phyloP scores from a whole-genome alignment of 129 eudicot species.

The Heracleum sosnowskyi region DNA sequence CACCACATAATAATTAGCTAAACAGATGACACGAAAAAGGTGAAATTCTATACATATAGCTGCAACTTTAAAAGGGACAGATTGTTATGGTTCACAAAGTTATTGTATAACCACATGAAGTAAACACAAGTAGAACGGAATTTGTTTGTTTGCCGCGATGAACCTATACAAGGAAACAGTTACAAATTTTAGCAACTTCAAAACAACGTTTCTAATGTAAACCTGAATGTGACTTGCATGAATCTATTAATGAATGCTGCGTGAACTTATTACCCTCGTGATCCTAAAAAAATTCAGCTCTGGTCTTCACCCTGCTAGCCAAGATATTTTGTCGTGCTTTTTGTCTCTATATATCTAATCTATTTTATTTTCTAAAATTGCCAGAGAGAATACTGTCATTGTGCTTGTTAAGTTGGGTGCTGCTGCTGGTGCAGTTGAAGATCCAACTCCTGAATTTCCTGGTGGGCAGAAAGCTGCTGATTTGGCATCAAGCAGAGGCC shows the following conservation, averaged over 20 bases:
- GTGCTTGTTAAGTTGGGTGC: slow-evolving; percentile 26
- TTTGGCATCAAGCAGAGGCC: slow-evolving; percentile 31
- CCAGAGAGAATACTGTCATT: slow-evolving; percentile 30
- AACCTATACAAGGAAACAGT: not conserved
- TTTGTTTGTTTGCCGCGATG: not conserved
- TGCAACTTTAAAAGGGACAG: not conserved
- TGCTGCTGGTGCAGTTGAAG: slow-evolving; percentile 27
- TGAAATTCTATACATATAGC: not conserved
- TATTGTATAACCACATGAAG: not conserved
- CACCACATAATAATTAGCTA: not conserved
- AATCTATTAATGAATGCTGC: not conserved
- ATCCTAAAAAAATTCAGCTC: not conserved
- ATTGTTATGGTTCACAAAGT: not conserved
- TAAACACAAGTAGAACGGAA: not conserved
- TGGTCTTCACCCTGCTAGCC: not conserved
- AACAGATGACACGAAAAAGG: not conserved
- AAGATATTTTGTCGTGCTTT: not conserved
- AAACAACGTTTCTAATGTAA: not conserved
- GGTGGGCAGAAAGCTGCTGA: slow-evolving; percentile 36
- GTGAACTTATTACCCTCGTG: not conserved
- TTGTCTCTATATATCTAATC: not conserved
- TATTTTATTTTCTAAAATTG: not conserved
- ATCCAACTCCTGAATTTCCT: slow-evolving; percentile 23
- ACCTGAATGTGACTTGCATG: not conserved
- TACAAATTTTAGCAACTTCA: not conserved